Percentiles rank a stretch among this genome's conserved stretches.
These are phyloP conservation scores for Kwoniella heveanensis DNA, from an alignment of 768 basidiomycete genomes.

Conservation along the genomic window DNA sequence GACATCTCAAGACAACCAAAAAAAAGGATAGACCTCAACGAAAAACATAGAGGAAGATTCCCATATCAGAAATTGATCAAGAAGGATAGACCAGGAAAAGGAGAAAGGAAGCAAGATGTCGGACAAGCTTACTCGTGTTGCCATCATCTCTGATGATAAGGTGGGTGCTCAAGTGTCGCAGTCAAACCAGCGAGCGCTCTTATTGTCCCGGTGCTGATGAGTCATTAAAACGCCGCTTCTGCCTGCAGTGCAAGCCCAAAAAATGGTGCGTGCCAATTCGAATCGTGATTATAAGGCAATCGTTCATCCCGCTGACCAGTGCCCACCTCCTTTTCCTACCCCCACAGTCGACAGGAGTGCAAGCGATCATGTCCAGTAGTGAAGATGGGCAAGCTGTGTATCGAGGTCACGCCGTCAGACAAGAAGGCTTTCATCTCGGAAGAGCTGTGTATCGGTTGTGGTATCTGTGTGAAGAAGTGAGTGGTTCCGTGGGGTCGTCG, in stretches of 20 bases:
- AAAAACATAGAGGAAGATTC: too few species aligned
- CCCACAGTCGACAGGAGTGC: slow-evolving; percentile 75
- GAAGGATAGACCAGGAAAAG: not conserved
- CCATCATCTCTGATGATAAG: slow-evolving; percentile 63
- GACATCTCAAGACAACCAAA: too few species aligned
- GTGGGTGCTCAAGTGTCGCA: slow-evolving; percentile 31
- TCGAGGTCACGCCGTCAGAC: slow-evolving; percentile 92
- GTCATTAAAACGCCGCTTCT: not conserved
- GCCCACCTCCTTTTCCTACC: slow-evolving; percentile 6
- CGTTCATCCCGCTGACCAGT: not conserved
- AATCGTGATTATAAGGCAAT: not conserved
- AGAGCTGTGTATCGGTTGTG: slow-evolving; percentile 97
- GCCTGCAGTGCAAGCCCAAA: slow-evolving; percentile 80
- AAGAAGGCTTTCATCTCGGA: slow-evolving; percentile 99
- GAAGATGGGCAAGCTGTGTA: slow-evolving; percentile 98
- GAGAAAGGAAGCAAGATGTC: slow-evolving; percentile 59
- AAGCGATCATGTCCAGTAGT: slow-evolving; percentile 99
- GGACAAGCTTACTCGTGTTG: slow-evolving; percentile 97
- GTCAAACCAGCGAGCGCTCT: not conserved
- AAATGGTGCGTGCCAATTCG: slow-evolving; percentile 54
- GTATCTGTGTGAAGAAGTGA: slow-evolving; percentile 99
- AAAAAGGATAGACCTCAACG: too few species aligned
- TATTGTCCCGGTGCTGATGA: too few species aligned
- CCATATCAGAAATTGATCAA: not conserved
- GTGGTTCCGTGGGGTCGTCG: slow-evolving; percentile 43